These are phyloP conservation scores for Geotrichum fermentans DNA, from an alignment of 1,139 yeast species.

Conservation along the genomic window DNA sequence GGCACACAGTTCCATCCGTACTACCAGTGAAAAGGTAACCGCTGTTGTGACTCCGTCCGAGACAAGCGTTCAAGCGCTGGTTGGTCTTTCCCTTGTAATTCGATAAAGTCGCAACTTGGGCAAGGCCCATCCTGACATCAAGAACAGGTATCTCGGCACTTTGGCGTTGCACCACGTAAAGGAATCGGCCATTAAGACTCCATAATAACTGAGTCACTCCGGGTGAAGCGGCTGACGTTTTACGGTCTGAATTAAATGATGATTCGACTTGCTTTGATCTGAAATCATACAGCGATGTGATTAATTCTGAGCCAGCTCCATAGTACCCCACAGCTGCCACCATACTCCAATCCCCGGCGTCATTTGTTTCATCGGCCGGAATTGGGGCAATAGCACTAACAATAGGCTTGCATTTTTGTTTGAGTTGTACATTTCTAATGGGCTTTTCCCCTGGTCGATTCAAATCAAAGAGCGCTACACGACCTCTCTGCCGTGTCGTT, in stretches of 20 bases:
- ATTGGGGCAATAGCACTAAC: slow-evolving; percentile 19
- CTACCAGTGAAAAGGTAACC: slow-evolving; percentile 29
- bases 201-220: slow-evolving; percentile 35
- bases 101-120: slow-evolving; percentile 22
- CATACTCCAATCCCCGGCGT: slow-evolving; percentile 22
- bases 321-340: slow-evolving; percentile 23
- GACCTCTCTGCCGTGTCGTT: slow-evolving; percentile 26
- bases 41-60: slow-evolving; percentile 12
- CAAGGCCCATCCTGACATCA: slow-evolving; percentile 34
- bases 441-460: slow-evolving; percentile 23
- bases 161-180: slow-evolving; percentile 31
- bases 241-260: neutral
- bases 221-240: slow-evolving; percentile 6
- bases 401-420: slow-evolving; percentile 10
- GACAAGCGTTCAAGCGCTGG: slow-evolving; percentile 31
- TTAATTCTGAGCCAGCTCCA: slow-evolving; percentile 8
- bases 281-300: slow-evolving; percentile 9
- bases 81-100: slow-evolving; percentile 24
- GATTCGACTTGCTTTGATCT: neutral
- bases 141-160: slow-evolving; percentile 28
- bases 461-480: slow-evolving; percentile 30
- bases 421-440: slow-evolving; percentile 6
- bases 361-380: slow-evolving; percentile 7
- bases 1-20: slow-evolving; percentile 26
- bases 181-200: slow-evolving; percentile 31